These are phyloP conservation scores for Chimonanthus salicifolius DNA, from an alignment of 164 flowering plant genomes.

Conservation along the genomic window DNA sequence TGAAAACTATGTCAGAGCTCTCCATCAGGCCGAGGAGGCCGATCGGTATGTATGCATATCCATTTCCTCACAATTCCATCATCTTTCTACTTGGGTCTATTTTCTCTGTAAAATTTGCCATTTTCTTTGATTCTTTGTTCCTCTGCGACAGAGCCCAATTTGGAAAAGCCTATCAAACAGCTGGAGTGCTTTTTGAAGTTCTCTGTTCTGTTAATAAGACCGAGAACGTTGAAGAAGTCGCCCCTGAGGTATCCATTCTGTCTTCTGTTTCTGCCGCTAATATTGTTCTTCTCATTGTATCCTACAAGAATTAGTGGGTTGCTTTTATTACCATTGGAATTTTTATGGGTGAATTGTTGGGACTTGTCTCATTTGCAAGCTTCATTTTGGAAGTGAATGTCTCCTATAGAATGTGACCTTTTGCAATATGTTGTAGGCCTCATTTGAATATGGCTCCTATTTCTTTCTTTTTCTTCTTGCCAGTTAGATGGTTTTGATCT, in stretches of 20 bases:
- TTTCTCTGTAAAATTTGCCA: background rate
- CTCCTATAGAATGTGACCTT: background rate
- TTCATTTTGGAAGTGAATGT: background rate
- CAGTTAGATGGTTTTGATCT: no score
- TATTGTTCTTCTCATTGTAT: background rate
- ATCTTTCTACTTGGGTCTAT: background rate
- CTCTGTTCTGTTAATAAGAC: slow-evolving; percentile 94
- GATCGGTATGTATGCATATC: slow-evolving; percentile 67
- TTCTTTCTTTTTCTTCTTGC: no score
- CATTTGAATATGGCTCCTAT: no score
- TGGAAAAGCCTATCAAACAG: slow-evolving; percentile 92
- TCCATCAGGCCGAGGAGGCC: slow-evolving; percentile 89
- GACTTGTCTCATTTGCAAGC: background rate
- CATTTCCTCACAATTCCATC: background rate
- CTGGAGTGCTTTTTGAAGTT: slow-evolving; percentile 97
- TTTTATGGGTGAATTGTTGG: background rate
- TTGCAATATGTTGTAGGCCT: no score
- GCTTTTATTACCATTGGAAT: background rate
- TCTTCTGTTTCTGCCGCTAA: background rate
- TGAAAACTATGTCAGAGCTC: slow-evolving; percentile 73
- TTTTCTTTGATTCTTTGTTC: background rate
- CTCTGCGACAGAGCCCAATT: slow-evolving; percentile 65
- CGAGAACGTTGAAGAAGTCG: slow-evolving; percentile 94
- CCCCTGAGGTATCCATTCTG: slow-evolving; percentile 70
- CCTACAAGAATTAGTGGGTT: background rate